Base-by-base conservation (phyloP, 495 filamentous ascomycete species). In the Durotheca rogersii region DNA sequence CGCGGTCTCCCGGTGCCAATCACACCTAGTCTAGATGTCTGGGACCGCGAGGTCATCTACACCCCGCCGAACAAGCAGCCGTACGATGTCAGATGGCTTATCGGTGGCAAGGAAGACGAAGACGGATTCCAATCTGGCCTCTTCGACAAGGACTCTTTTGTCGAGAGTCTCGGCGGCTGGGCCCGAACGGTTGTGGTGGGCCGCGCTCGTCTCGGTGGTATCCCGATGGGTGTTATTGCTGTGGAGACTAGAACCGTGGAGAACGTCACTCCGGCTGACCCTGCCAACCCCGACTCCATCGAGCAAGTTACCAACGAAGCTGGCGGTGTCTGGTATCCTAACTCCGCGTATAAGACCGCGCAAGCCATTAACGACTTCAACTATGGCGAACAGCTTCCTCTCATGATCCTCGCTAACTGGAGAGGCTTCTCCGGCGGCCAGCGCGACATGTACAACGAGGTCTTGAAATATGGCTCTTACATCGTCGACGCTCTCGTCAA, bases 361-460 rank as follows among this genome's bases (percentile, higher is more conserved):
- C 93, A 98, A 67, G 93, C 93, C 46, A 93, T 98, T 69, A 89
- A 84, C 54, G 93, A 98, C 80, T 98, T 98, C 82, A 98, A 96
- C 84, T 82, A 94, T 58, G 93, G 93, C 67, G 93, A 98, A 72
- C 93, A 97, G 77, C 81, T 98, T 52, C 93, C 93, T 34, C 77
- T 98, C 50, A 96, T 98, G 90, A 97, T 98, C 71, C 81, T 98
- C 37, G 93, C 93, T 69, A 98, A 98, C 80, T 98, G 93, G 93
- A 81, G 93, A 80, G 93, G 93, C 73, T 98, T 98, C 87, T 96
- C 93, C 46, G 93, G 93, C 76, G 93, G 93, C 41, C 93, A 98
- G 73, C 88, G 90, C 61, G 93, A 98, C 70, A 98, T 98, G 93
- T 98, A 95, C 83, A 95, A 96, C 73, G 93, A 98, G 72, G 94